These are phyloP conservation scores for Melampsora americana DNA, from an alignment of 1,284 basidiomycete genomes.

Conservation along the genomic window DNA sequence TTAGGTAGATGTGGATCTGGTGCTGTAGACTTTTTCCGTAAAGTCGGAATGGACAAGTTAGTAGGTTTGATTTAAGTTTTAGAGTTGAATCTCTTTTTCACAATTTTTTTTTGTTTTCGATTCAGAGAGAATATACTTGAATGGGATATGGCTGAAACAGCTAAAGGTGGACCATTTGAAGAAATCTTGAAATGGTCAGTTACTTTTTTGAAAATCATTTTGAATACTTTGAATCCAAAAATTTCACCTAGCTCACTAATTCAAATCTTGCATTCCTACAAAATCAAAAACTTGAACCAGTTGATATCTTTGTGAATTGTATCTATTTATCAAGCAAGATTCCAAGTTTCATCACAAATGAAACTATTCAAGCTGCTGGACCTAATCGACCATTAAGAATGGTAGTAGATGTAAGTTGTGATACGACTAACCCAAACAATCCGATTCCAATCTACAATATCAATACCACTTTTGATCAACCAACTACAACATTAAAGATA, in stretches of 20 bases:
- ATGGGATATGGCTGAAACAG: constrained; percentile 97
- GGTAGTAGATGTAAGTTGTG: constrained; percentile 97
- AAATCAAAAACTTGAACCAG: constrained; percentile 56
- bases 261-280: background rate
- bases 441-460: constrained; percentile 92
- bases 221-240: background rate
- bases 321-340: constrained; percentile 91
- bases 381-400: constrained; percentile 68
- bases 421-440: constrained; percentile 98
- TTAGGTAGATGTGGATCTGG: constrained; percentile 94
- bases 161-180: constrained; percentile 91
- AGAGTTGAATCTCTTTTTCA: background rate
- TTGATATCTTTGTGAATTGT: constrained; percentile 99
- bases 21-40: constrained; percentile 88
- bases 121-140: constrained; percentile 84
- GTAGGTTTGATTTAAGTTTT: background rate
- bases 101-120: background rate
- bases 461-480: constrained; percentile 92
- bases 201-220: background rate
- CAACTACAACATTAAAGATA: constrained; percentile 77
- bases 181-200: constrained; percentile 74
- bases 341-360: constrained; percentile 74
- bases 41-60: constrained; percentile 71
- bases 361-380: constrained; percentile 73
- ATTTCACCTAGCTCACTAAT: background rate